These are phyloP conservation scores for Chloris gayana DNA, from an alignment of 176 grass and related monocot genomes.

Conservation along the genomic window DNA sequence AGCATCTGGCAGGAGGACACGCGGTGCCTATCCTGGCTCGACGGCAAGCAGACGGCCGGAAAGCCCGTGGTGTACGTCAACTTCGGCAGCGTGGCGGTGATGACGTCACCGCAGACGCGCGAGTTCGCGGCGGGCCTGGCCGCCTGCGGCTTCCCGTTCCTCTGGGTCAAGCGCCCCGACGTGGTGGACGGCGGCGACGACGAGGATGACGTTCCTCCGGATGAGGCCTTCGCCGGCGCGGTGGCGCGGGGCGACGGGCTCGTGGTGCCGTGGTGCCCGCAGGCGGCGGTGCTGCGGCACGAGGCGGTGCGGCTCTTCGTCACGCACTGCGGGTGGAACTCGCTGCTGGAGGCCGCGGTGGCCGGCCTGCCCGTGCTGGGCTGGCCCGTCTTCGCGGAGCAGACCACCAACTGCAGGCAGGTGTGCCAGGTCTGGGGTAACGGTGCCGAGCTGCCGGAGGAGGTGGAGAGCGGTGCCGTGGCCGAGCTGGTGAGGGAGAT, in stretches of 20 bases:
- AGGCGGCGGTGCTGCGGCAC: slow-evolving; percentile 42
- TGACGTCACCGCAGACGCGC: slow-evolving; percentile 3
- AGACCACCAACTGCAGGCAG: slow-evolving; percentile 43
- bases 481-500: slow-evolving; percentile 38
- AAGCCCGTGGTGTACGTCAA: slow-evolving; percentile 48
- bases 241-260: slow-evolving; percentile 27
- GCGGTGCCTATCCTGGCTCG: slow-evolving; percentile 46
- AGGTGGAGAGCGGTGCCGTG: slow-evolving; percentile 32
- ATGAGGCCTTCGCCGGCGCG: slow-evolving; percentile 6
- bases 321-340: slow-evolving; percentile 57
- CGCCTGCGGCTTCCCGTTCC: slow-evolving; percentile 32
- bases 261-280: slow-evolving; percentile 33
- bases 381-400: slow-evolving; percentile 48
- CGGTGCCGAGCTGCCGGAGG: slow-evolving; percentile 16
- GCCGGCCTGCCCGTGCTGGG: slow-evolving; percentile 32
- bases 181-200: slow-evolving; percentile 33
- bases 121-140: slow-evolving; percentile 46
- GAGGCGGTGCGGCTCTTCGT: slow-evolving; percentile 42
- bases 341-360: slow-evolving; percentile 34
- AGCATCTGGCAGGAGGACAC: slow-evolving; percentile 38
- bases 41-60: slow-evolving; percentile 31
- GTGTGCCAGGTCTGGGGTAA: slow-evolving; percentile 40
- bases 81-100: slow-evolving; percentile 43
- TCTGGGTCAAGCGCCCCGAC: slow-evolving; percentile 45
- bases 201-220: not conserved